Evolutionary conservation across 257 asterid species (phyloP).

Genomic region (Solanum pinnatisectum): DNA sequence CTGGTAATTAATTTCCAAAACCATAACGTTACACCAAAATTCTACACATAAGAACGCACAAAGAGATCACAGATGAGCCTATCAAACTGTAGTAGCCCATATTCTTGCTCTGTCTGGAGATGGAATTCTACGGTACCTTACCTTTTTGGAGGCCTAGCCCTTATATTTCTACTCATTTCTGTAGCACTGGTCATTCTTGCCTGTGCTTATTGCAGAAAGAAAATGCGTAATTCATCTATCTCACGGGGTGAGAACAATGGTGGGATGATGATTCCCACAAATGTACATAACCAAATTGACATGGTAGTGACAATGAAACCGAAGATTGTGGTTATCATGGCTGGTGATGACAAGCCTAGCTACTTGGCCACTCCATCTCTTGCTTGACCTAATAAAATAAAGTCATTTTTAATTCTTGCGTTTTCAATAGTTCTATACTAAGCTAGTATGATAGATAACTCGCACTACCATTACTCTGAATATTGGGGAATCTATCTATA

Average conservation of each 20-base stretch:
- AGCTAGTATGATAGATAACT: neutral
- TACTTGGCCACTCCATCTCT: constrained; percentile 25
- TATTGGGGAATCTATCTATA: neutral
- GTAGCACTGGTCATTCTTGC: constrained; percentile 9
- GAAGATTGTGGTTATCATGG: constrained; percentile 21
- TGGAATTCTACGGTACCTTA: constrained; percentile 21
- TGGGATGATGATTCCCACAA: neutral
- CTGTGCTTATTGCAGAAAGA: neutral
- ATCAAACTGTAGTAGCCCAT: neutral
- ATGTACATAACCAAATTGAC: constrained; percentile 7
- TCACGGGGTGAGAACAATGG: neutral
- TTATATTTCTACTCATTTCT: constrained; percentile 1
- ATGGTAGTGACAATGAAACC: constrained; percentile 7
- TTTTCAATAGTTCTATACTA: neutral
- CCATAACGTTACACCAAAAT: neutral
- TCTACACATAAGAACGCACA: neutral
- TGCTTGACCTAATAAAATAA: neutral
- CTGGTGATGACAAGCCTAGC: constrained; percentile 38
- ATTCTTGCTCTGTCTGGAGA: neutral
- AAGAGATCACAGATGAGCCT: constrained; percentile 1
- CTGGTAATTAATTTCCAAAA: neutral
- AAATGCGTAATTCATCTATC: neutral
- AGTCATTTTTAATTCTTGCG: neutral
- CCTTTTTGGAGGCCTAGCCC: constrained; percentile 9
- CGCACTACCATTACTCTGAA: neutral